Evolutionary conservation across 1,139 yeast genomes (phyloP), one percentile per base, ranked within the genome.

Genomic region (Debaryomyces coudertii): DNA sequence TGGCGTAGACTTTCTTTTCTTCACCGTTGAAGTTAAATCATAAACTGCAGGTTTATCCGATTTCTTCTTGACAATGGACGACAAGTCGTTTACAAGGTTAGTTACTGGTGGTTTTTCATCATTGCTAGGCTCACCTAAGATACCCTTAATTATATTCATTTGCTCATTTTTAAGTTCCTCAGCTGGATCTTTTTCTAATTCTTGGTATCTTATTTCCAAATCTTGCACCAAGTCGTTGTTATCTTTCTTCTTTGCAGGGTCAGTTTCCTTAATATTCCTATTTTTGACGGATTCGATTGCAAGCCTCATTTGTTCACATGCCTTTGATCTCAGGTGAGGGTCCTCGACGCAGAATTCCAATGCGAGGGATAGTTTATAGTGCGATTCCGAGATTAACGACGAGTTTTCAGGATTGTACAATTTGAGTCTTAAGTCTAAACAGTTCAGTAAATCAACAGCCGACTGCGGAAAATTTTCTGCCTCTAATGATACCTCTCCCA

Each of bases 401-500:
- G 89, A 80, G 5, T 70, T 65, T n/a, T 65, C 65, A 14, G 77
- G 64, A 46, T 63, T 63, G 58, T 77, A 83, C 31, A 89, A 66
- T 50, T 80, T 70, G 41, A 70, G 58, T 60, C 92, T 78, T 42
- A 87, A 66, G 16, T 77, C 67, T 36, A 87, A 73, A 43, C 89
- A 73, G 11, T 77, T 67, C 40, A 72, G 68, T 47, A 88, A 78
- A 62, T 90, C 97, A 20, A 68, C 71, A 0, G 85, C 80, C 0
- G 96, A 88, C 63, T 89, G 96, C 11, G 71, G 68, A 61, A 89
- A 89, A 63, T 89, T 88, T 55, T 90, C 92, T 2, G 92, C 83
- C 60, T 90, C 97, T 35, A 90, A 70, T 0, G 96, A 86, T 5
- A 92, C 87, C 62, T 93, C 98, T 18, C 98, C 98, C 16, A 90